Percentiles rank a stretch among this genome's conserved stretches.
phyloP scores from a whole-genome alignment of 225 moss, liverwort and hornwort species.

The Antitrichia curtipendula region DNA sequence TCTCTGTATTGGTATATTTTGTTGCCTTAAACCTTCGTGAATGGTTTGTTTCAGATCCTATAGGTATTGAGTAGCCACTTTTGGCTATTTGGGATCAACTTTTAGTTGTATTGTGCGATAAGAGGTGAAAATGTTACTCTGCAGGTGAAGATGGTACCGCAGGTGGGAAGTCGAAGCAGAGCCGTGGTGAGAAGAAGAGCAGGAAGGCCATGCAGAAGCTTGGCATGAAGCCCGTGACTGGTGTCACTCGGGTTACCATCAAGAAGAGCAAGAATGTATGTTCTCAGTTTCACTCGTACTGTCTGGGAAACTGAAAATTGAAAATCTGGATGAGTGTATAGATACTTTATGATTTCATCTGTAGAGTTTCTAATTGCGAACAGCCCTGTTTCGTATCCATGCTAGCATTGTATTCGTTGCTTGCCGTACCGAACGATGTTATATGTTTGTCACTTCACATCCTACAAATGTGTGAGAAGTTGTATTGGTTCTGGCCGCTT shows the following conservation, averaged over 20 bases:
- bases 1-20: background rate
- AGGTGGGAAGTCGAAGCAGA: constrained; percentile 96
- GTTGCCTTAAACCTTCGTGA: background rate
- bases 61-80: background rate
- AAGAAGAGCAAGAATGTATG: constrained; percentile 98
- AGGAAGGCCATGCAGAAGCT: constrained; percentile 99
- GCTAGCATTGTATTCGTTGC: background rate
- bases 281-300: background rate
- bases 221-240: constrained; percentile 98
- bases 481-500: background rate
- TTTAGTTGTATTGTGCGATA: background rate
- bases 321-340: background rate
- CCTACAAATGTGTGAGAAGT: background rate
- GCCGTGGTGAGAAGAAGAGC: constrained; percentile 99
- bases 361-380: background rate
- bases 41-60: background rate
- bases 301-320: background rate
- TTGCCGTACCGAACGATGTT: background rate
- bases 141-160: constrained; percentile 69
- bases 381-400: background rate
- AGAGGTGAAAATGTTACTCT: background rate
- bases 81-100: background rate
- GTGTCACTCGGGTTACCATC: constrained; percentile 91
- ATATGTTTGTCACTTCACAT: background rate
- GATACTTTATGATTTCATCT: background rate